phyloP scores from a whole-genome alignment of 768 basidiomycete genomes.

The Postia placenta region DNA sequence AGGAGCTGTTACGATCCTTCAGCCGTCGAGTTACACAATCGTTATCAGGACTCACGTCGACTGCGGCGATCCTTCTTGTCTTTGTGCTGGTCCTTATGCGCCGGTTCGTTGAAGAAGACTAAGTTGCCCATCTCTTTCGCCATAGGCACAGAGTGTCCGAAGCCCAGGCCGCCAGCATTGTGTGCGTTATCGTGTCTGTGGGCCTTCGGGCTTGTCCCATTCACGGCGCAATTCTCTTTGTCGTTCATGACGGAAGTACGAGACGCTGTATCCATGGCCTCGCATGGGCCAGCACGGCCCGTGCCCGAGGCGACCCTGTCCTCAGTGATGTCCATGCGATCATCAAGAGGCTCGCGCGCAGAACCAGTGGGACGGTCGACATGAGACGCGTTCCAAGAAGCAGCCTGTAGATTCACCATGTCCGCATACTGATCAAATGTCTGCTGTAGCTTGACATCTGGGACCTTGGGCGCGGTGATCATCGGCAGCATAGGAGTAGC shows the following conservation, averaged over 20 bases:
- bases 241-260: constrained; percentile 15
- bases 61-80: constrained; percentile 46
- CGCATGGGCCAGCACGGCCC: constrained; percentile 5
- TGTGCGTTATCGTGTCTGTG: constrained; percentile 17
- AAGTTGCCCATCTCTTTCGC: constrained; percentile 53
- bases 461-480: constrained; percentile 36
- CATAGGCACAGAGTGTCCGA: constrained; percentile 26
- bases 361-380: not conserved
- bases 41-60: constrained; percentile 40
- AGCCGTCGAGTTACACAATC: constrained; percentile 1
- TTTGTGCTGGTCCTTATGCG: constrained; percentile 34
- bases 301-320: constrained; percentile 1
- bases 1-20: constrained; percentile 35
- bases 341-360: not conserved
- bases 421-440: constrained; percentile 41
- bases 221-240: constrained; percentile 33
- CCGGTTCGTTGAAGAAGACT: constrained; percentile 25
- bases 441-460: constrained; percentile 34
- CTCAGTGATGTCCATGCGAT: constrained; percentile 11
- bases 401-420: constrained; percentile 37
- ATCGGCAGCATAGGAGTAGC: constrained; percentile 26
- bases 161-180: constrained; percentile 26
- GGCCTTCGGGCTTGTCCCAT: constrained; percentile 25
- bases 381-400: constrained; percentile 15
- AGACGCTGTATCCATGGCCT: constrained; percentile 8